Conservation (phyloP, 2,329 filamentous ascomycete genomes). For the Sarocladium brachiariae region DNA sequence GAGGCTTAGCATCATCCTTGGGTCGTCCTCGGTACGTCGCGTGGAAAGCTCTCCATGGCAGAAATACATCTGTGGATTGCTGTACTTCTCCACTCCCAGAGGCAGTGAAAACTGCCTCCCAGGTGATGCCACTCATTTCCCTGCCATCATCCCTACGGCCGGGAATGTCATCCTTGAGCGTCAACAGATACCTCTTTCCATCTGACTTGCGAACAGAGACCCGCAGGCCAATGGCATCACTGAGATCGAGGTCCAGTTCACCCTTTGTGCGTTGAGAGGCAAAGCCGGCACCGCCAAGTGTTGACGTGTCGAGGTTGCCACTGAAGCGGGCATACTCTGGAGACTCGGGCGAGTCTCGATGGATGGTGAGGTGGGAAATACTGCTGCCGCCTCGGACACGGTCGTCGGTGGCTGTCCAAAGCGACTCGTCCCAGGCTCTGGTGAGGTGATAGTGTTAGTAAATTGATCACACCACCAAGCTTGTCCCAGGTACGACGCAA, state of each 20-base stretch:
- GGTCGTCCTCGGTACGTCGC: slow-evolving; percentile 68
- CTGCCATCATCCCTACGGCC: slow-evolving; percentile 52
- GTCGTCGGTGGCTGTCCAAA: slow-evolving; percentile 69
- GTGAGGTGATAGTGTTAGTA: background rate
- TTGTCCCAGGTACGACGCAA: background rate
- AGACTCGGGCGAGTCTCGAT: background rate
- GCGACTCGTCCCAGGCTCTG: slow-evolving; percentile 50
- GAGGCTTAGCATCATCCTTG: slow-evolving; percentile 48
- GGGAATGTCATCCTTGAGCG: slow-evolving; percentile 63
- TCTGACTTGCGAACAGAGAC: slow-evolving; percentile 46
- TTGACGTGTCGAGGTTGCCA: slow-evolving; percentile 64
- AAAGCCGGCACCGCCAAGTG: slow-evolving; percentile 75
- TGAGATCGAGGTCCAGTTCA: slow-evolving; percentile 55
- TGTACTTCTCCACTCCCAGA: slow-evolving; percentile 13
- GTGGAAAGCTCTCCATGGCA: slow-evolving; percentile 60
- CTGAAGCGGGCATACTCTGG: slow-evolving; percentile 49
- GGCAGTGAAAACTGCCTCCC: slow-evolving; percentile 62
- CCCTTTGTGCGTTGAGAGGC: slow-evolving; percentile 67
- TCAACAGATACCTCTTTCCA: slow-evolving; percentile 65
- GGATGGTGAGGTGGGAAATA: slow-evolving; percentile 39
- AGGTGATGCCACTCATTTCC: slow-evolving; percentile 66
- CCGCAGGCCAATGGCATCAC: slow-evolving; percentile 52
- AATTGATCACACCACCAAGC: background rate
- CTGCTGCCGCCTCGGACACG: slow-evolving; percentile 70
- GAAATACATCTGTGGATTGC: slow-evolving; percentile 34